Percentiles rank a stretch among this genome's conserved stretches.
Conservation (phyloP, 176 grass and related monocot genomes). For the Cenchrus purpureus region DNA sequence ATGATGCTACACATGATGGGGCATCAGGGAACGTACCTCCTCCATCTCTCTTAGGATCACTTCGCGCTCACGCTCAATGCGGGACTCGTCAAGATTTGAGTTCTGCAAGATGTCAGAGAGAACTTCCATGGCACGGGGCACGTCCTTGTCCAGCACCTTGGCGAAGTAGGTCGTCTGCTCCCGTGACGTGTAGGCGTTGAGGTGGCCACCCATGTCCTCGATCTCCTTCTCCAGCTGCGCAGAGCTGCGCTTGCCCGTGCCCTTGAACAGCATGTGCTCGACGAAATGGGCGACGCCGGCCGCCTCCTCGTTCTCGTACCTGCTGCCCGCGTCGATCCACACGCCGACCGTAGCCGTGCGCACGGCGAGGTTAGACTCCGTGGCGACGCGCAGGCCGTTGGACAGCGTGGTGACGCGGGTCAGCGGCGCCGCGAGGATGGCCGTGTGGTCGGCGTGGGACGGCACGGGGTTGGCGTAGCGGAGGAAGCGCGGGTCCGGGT, state of each 20-base stretch:
- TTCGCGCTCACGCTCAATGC: conserved; percentile 75
- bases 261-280: conserved; percentile 99
- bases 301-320: conserved; percentile 75
- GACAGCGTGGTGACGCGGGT: conserved; percentile 88
- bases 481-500: conserved; percentile 92
- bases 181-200: conserved; percentile 95
- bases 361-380: conserved; percentile 77
- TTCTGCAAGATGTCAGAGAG: conserved; percentile 87
- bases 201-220: conserved; percentile 92
- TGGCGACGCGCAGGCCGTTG: conserved; percentile 87
- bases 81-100: conserved; percentile 64
- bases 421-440: conserved; percentile 76
- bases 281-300: conserved; percentile 98
- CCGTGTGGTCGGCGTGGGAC: conserved; percentile 70
- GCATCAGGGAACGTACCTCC: conserved; percentile 58
- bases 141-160: conserved; percentile 91
- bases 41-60: conserved; percentile 97
- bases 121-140: conserved; percentile 71
- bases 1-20: conserved; percentile 8
- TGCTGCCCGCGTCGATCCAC: conserved; percentile 96
- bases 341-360: conserved; percentile 89
- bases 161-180: conserved; percentile 97
- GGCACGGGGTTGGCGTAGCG: conserved; percentile 88
- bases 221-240: conserved; percentile 92
- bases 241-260: conserved; percentile 64